Evolutionary conservation across 2,329 filamentous ascomycete species (phyloP), one percentile per base, ranked within the genome.

Genomic region (Trichoderma koningiopsis): DNA sequence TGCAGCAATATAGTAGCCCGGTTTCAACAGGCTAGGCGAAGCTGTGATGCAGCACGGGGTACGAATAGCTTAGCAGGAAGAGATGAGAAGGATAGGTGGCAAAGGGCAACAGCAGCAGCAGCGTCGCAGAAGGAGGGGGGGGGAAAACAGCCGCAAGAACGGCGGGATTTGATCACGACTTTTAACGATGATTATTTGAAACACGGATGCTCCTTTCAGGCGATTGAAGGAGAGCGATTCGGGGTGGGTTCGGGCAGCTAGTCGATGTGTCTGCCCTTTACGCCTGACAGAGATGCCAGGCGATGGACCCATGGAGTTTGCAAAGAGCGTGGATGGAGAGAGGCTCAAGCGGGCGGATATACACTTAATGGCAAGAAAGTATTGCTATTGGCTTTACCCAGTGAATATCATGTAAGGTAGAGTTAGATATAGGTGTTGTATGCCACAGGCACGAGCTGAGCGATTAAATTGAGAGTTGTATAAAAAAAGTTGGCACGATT

Each of bases 71-170:
- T 22, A 35, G 37, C n/a, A 49, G 22, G 40, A 27, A 22, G 47
- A 27, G 40, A n/a, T 10, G 29, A 37, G 24, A 22, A 7, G 22
- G 29, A 29, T 4, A 11, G 24, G 43, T 53, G 40, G 14, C 49
- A 31, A 35, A 16, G 40, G 13, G 40, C 27, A 47, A 37, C 35
- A 57, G 29, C 63, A 67, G 55, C 27, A 57, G 29, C 63, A 67
- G 55, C 40, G 53, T 59, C 31, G 55, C 10, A 66, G 55, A 66
- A 59, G 63, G 63, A 67, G 55, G 59, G 63, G 63, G 63, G 63
- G 63, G 52, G 55, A 67, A 43, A 52, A 10, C 27, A 33, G 62
- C 35, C 49, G 49, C n/a, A 29, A 33, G 22, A 19, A 29, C 14
- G 40, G 29, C 27, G 55, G 40, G 56, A 58, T 35, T 29, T 13